Base-by-base conservation (phyloP, 352 stramenopile genomes). In the Globisporangium camurandrum region DNA sequence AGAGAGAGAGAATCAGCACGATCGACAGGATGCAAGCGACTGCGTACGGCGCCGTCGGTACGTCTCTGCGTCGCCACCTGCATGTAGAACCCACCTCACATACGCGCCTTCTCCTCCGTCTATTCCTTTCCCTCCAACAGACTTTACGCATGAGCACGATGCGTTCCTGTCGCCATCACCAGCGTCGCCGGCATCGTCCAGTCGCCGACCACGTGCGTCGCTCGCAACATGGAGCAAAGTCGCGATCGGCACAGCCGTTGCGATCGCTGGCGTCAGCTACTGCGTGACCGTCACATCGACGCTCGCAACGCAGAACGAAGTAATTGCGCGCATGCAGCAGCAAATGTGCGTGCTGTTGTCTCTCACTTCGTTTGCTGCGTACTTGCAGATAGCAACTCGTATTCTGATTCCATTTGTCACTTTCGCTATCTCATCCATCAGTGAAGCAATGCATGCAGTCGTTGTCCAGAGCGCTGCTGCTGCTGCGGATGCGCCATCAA, bases 291-390 rank as follows among this genome's bases (percentile, higher is more conserved):
- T 85, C 44, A 70, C 80, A 45, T 64, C 56, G 40, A 66, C 70
- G 23, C 52, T 85, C 27, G 38, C 39, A 28, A 34, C 57, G 16
- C 73, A 83, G 43, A 54, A 70, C 26, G 48, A 59, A 28, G 43
- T 60, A 1, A 62, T 84, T 34, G 26, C 51, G 16, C 54, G 53
- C 38, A 75, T 84, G 65, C 72, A 80, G 39, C 49, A 74, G 56
- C 69, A 79, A 54, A 31, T 84, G 73, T 79, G 51, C 56, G 67
- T 51, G n/a, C n/a, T n/a, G n/a, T n/a, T n/a, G n/a, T n/a, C n/a
- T n/a, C n/a, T n/a, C n/a, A n/a, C n/a, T n/a, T n/a, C n/a, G n/a
- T n/a, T n/a, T n/a, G n/a, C n/a, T n/a, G n/a, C n/a, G n/a, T n/a
- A n/a, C n/a, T n/a, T n/a, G n/a, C n/a, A n/a, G n/a, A n/a, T n/a